Percentiles rank a stretch among this genome's conserved stretches.
Conservation (phyloP, 306 rosid genomes). For the Arachis stenosperma region DNA sequence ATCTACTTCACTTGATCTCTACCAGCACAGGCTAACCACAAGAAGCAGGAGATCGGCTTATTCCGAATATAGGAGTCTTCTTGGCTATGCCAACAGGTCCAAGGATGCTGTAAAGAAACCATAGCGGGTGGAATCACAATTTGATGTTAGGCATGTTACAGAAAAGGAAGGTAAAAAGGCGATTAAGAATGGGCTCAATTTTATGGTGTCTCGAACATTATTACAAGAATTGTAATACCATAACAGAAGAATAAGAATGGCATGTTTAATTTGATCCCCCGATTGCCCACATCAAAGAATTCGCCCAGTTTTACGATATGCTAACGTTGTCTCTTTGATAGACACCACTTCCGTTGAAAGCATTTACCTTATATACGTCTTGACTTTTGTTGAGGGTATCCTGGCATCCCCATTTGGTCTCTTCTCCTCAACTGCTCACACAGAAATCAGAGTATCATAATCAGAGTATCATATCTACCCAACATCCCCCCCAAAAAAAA, state of each 20-base stretch:
- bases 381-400: slow-evolving; percentile 78
- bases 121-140: background rate
- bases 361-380: slow-evolving; percentile 69
- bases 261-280: background rate
- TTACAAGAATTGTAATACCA: slow-evolving; percentile 4
- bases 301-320: slow-evolving; percentile 18
- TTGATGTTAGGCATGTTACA: slow-evolving; percentile 30
- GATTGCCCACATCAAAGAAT: slow-evolving; percentile 5
- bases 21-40: slow-evolving; percentile 36
- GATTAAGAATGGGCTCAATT: slow-evolving; percentile 14
- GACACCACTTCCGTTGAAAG: slow-evolving; percentile 5
- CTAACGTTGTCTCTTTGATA: slow-evolving; percentile 28
- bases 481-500: background rate
- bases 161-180: slow-evolving; percentile 14
- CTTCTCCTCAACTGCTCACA: slow-evolving; percentile 74
- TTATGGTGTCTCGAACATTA: slow-evolving; percentile 22
- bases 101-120: slow-evolving; percentile 10
- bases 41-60: slow-evolving; percentile 29
- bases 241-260: background rate
- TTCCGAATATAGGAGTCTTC: slow-evolving; percentile 9
- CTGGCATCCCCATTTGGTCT: slow-evolving; percentile 72
- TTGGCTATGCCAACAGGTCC: slow-evolving; percentile 19
- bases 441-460: slow-evolving; percentile 20
- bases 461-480: slow-evolving; percentile 15
- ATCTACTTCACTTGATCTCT: slow-evolving; percentile 40